Conservation (phyloP, 2,329 filamentous ascomycete genomes). For the Cercospora janseana region DNA sequence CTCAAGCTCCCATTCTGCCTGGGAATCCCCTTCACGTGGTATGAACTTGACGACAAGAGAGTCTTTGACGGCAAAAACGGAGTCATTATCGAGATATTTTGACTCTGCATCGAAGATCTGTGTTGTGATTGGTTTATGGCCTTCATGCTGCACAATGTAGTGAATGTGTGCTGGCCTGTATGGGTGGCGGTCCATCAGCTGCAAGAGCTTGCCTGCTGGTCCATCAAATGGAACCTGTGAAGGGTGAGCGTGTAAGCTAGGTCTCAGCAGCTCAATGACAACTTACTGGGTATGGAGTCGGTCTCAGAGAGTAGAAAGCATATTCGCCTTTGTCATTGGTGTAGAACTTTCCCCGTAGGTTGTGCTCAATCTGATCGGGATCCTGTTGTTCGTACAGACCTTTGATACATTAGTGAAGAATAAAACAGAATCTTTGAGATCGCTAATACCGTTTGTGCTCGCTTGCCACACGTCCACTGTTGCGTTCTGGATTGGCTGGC, state of each 20-base stretch:
- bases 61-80: conserved; percentile 38
- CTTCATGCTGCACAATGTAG: conserved; percentile 42
- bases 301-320: conserved; percentile 29
- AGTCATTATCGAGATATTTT: conserved; percentile 23
- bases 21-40: conserved; percentile 51
- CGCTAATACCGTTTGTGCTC: conserved; percentile 57
- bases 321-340: conserved; percentile 51
- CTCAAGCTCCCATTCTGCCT: conserved; percentile 24
- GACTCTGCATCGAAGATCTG: conserved; percentile 66
- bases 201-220: conserved; percentile 52
- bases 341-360: conserved; percentile 69
- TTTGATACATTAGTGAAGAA: background rate
- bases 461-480: conserved; percentile 78
- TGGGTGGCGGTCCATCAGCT: conserved; percentile 60
- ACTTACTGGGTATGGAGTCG: conserved; percentile 24
- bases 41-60: conserved; percentile 58
- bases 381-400: conserved; percentile 69
- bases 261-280: too few relatives aligned
- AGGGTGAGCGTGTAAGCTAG: background rate
- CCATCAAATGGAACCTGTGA: conserved; percentile 34
- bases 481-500: conserved; percentile 63
- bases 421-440: too few relatives aligned
- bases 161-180: conserved; percentile 65
- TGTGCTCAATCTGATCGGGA: conserved; percentile 66
- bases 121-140: conserved; percentile 68